These are phyloP conservation scores for Metarhizium anisopliae DNA, from an alignment of 2,329 filamentous ascomycete genomes.

Conservation along the genomic window DNA sequence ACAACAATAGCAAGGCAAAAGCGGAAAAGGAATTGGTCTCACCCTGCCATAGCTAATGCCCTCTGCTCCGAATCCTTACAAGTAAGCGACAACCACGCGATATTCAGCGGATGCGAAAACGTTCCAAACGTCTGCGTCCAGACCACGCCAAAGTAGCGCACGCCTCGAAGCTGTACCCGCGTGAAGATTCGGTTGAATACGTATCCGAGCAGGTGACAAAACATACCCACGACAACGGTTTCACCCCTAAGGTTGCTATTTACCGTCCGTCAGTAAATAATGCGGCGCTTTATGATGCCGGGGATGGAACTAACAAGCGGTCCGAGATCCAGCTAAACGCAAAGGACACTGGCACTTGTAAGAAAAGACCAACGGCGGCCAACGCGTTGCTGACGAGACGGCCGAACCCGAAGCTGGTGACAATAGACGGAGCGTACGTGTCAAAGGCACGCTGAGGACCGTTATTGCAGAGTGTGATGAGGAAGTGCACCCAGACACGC, in stretches of 20 bases:
- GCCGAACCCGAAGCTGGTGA: conserved; percentile 42
- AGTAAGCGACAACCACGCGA: conserved; percentile 49
- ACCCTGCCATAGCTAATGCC: conserved; percentile 51
- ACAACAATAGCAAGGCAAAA: neutral
- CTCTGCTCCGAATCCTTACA: conserved; percentile 48
- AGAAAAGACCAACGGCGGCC: conserved; percentile 43
- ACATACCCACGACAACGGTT: conserved; percentile 41
- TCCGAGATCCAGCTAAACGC: conserved; percentile 44
- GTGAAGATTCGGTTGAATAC: conserved; percentile 46
- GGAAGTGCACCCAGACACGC: conserved; percentile 41
- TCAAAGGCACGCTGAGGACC: conserved; percentile 37
- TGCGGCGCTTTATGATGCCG: neutral
- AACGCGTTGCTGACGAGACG: conserved; percentile 41
- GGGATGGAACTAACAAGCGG: conserved; percentile 30
- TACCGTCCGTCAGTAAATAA: neutral
- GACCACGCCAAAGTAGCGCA: conserved; percentile 44
- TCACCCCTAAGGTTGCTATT: conserved; percentile 37
- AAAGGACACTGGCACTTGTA: conserved; percentile 43
- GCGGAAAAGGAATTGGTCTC: conserved; percentile 9
- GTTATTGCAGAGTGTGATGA: conserved; percentile 41
- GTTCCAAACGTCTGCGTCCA: conserved; percentile 47
- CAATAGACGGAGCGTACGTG: conserved; percentile 45
- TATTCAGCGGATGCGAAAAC: conserved; percentile 48
- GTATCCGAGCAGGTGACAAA: conserved; percentile 39
- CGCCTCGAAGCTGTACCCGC: conserved; percentile 29